These are phyloP conservation scores for Biancaea sappan DNA, from an alignment of 306 rosid genomes.

Conservation along the genomic window DNA sequence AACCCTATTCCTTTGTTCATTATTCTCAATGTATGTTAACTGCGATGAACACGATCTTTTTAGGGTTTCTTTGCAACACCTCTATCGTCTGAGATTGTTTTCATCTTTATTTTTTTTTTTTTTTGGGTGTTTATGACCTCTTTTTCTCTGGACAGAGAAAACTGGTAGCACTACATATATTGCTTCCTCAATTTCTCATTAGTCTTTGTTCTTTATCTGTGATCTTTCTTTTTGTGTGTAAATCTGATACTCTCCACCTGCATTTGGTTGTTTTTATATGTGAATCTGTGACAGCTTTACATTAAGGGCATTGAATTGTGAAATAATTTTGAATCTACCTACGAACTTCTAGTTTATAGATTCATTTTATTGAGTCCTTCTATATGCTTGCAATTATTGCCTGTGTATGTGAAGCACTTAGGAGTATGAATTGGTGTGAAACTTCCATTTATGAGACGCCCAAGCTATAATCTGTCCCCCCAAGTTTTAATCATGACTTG, in stretches of 20 bases:
- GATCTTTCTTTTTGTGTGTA: no score
- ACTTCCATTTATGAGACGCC: background rate
- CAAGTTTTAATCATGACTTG: constrained; percentile 19
- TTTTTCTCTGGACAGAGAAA: background rate
- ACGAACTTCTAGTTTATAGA: background rate
- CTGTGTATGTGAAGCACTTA: background rate
- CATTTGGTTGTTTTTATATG: constrained; percentile 11
- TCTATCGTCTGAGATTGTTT: background rate
- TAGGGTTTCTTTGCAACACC: background rate
- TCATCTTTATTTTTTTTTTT: no score
- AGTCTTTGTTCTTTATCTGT: background rate
- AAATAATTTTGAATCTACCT: background rate
- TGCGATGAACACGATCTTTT: background rate
- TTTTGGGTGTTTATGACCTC: background rate
- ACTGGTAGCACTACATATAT: background rate
- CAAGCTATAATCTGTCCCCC: background rate
- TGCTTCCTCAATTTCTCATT: background rate
- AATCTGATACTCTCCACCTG: constrained; percentile 10
- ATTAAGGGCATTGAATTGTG: background rate
- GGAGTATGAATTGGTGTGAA: constrained; percentile 12
- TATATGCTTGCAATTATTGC: background rate
- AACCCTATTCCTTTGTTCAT: constrained; percentile 1
- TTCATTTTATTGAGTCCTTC: background rate
- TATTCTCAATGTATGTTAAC: background rate
- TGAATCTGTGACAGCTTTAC: background rate